Conservation (phyloP, 1,284 basidiomycete species). For the Sparassis latifolia region DNA sequence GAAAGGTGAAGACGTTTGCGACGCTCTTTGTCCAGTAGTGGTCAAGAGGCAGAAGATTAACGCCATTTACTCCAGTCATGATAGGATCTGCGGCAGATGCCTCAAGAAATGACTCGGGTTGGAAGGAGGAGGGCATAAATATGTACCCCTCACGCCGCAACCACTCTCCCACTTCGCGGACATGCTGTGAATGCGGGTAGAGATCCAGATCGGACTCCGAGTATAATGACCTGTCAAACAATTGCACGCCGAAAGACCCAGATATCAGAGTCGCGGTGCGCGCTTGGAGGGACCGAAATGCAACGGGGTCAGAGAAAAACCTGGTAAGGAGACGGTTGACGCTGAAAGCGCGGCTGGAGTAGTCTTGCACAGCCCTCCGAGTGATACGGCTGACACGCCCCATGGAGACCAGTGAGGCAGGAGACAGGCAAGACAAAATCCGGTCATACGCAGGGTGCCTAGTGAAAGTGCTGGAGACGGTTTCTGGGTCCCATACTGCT, state of each 20-base stretch:
- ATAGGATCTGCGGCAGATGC: not conserved
- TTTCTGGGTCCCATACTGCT: no score
- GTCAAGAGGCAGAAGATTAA: not conserved
- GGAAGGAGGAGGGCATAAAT: conserved; percentile 6
- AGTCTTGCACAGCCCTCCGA: conserved; percentile 2
- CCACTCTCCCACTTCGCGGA: conserved; percentile 10
- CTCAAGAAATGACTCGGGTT: not conserved
- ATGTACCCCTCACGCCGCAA: conserved; percentile 14
- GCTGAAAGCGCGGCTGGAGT: conserved; percentile 11
- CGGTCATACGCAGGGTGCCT: no score
- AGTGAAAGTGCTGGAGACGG: no score
- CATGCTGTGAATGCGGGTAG: conserved; percentile 22
- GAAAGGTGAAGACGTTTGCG: not conserved
- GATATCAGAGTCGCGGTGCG: conserved; percentile 30
- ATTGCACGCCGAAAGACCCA: conserved; percentile 34
- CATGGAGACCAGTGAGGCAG: conserved; percentile 7
- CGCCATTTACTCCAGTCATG: not conserved
- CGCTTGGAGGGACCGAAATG: conserved; percentile 28
- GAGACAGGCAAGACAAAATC: conserved; percentile 10
- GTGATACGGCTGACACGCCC: conserved; percentile 1
- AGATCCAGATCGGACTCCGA: conserved; percentile 32
- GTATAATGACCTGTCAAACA: conserved; percentile 28
- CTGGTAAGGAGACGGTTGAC: conserved; percentile 19
- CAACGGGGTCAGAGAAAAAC: conserved; percentile 20
- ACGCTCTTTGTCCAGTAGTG: not conserved